Conservation (phyloP, 805 yeast species). For the Zygotorulaspora chibaensis region DNA sequence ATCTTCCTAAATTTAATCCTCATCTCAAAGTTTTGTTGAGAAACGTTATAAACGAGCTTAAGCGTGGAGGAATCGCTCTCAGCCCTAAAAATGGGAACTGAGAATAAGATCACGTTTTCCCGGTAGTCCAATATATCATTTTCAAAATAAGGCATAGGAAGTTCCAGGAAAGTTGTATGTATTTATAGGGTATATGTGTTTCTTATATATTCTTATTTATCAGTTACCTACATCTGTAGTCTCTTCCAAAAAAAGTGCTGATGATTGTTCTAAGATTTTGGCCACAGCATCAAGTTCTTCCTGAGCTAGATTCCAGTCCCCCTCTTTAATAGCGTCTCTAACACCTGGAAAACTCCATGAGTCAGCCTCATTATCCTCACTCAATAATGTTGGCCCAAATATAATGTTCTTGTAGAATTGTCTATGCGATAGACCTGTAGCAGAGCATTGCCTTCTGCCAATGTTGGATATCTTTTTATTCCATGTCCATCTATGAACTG, state of each 20-base stretch:
- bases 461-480: conserved; percentile 60
- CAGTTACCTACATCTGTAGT: conserved; percentile 16
- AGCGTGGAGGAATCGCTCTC: too few relatives aligned
- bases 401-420: conserved; percentile 64
- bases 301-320: conserved; percentile 53
- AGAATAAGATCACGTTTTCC: too few relatives aligned
- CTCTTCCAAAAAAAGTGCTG: conserved; percentile 31
- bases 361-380: conserved; percentile 42
- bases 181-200: too few relatives aligned
- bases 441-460: conserved; percentile 48
- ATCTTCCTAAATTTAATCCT: too few relatives aligned
- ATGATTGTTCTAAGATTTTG: conserved; percentile 32
- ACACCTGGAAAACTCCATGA: conserved; percentile 74
- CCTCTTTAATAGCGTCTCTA: conserved; percentile 56
- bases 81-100: too few relatives aligned
- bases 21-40: too few relatives aligned
- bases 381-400: conserved; percentile 62
- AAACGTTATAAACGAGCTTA: too few relatives aligned
- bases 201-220: neutral
- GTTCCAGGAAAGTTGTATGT: too few relatives aligned
- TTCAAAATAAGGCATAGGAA: too few relatives aligned
- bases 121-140: too few relatives aligned
- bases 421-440: conserved; percentile 45
- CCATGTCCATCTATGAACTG: conserved; percentile 76
- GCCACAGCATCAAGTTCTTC: conserved; percentile 45